A percentile compares a stretch with the other conserved stretches of the same genome.
phyloP scores from a whole-genome alignment of 176 grass and related monocot genomes.

The Thalia dealbata region DNA sequence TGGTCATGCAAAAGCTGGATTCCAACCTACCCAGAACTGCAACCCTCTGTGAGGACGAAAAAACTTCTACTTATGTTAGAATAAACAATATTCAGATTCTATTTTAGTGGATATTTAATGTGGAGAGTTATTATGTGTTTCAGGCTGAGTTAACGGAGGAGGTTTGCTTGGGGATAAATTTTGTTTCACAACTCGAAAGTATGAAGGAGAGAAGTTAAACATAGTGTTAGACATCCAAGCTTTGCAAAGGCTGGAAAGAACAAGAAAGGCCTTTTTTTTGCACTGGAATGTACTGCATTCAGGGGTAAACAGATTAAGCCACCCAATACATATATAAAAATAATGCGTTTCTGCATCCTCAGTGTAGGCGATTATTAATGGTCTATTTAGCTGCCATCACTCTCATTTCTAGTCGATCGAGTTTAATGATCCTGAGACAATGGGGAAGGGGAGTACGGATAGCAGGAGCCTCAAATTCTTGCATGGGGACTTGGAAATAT shows the following conservation, averaged over 20 bases:
- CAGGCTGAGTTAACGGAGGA: not conserved
- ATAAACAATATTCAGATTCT: not conserved
- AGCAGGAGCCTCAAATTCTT: constrained; percentile 28
- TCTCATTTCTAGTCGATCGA: constrained; percentile 3
- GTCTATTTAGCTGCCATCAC: not conserved
- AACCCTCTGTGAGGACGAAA: not conserved
- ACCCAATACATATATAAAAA: too few species aligned
- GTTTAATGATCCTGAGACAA: constrained; percentile 16
- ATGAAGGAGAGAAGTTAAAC: not conserved
- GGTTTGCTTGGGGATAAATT: not conserved
- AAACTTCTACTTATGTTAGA: not conserved
- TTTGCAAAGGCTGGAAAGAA: not conserved
- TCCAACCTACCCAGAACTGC: not conserved
- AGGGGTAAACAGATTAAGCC: not conserved
- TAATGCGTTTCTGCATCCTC: too few species aligned
- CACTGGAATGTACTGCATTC: not conserved
- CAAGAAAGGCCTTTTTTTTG: not conserved
- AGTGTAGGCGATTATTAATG: too few species aligned
- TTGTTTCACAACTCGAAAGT: not conserved
- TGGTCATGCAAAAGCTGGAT: not conserved
- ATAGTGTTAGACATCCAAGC: not conserved
- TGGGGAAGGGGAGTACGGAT: constrained; percentile 32
- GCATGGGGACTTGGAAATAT: constrained; percentile 81
- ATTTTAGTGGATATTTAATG: not conserved
- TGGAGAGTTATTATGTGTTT: not conserved